Conservation (phyloP, 306 rosid genomes). For the Fragaria iinumae region DNA sequence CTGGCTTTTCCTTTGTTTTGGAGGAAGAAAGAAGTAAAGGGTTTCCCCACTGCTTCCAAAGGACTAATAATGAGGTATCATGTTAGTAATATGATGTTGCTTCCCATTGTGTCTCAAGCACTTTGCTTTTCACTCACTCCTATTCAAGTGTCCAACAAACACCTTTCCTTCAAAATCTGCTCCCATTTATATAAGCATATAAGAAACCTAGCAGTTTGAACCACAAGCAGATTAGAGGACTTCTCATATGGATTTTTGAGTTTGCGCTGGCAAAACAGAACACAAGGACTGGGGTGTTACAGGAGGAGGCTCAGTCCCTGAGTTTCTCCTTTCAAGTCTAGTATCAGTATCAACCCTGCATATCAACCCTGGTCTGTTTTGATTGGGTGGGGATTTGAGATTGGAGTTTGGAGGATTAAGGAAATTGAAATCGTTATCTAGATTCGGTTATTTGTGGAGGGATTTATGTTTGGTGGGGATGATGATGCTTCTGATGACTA, state of each 20-base stretch:
- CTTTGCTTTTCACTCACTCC: slow-evolving; percentile 36
- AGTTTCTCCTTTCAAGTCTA: no score
- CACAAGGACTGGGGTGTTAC: neutral
- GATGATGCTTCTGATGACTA: neutral
- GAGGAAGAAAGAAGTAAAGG: slow-evolving; percentile 14
- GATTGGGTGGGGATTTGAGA: neutral
- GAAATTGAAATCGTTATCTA: neutral
- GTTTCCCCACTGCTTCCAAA: slow-evolving; percentile 30
- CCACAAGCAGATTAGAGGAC: neutral
- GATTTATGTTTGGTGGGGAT: neutral
- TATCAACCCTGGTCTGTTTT: no score
- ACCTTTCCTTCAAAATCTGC: slow-evolving; percentile 4
- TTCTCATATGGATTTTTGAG: neutral
- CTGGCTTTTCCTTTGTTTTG: slow-evolving; percentile 15
- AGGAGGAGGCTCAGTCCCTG: neutral
- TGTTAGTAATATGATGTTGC: slow-evolving; percentile 36
- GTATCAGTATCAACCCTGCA: neutral
- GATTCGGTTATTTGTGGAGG: neutral
- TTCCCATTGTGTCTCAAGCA: slow-evolving; percentile 32
- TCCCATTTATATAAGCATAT: neutral
- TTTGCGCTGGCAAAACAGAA: neutral
- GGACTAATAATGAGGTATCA: slow-evolving; percentile 40
- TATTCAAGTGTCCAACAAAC: slow-evolving; percentile 22
- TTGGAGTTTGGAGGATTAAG: neutral
- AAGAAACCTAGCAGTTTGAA: neutral